A percentile compares a stretch with the other conserved stretches of the same genome.
These are phyloP conservation scores for Epichloe sp. DNA, from an alignment of 2,329 filamentous ascomycete species.

Conservation along the genomic window DNA sequence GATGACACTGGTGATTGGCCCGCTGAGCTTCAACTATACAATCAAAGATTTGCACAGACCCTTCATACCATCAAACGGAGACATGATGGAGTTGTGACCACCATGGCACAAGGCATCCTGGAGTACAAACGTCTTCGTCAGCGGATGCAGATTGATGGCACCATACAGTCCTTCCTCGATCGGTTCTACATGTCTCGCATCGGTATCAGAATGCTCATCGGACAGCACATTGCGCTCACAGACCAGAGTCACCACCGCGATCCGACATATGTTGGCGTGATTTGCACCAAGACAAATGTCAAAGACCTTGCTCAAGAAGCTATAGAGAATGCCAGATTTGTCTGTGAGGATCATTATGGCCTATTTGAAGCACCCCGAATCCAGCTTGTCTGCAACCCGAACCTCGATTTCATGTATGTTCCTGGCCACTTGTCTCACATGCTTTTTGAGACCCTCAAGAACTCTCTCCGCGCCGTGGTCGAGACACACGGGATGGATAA, in stretches of 20 bases:
- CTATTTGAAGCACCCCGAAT: conserved; percentile 94
- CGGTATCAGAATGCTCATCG: conserved; percentile 97
- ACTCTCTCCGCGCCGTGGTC: conserved; percentile 91
- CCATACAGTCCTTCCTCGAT: conserved; percentile 94
- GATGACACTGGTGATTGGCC: conserved; percentile 87
- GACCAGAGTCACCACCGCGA: conserved; percentile 84
- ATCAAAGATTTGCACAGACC: conserved; percentile 76
- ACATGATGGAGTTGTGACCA: conserved; percentile 95
- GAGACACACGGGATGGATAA: conserved; percentile 91
- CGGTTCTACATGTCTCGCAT: conserved; percentile 99
- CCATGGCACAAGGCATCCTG: conserved; percentile 92
- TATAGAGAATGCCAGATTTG: conserved; percentile 97
- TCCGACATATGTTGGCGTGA: conserved; percentile 93
- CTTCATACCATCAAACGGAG: conserved; percentile 89
- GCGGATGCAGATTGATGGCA: conserved; percentile 95
- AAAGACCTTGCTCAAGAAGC: conserved; percentile 89
- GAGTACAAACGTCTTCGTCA: conserved; percentile 96
- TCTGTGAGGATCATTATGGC: conserved; percentile 97
- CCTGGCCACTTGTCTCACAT: conserved; percentile 98
- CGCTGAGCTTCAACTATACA: conserved; percentile 87
- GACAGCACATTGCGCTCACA: conserved; percentile 92
- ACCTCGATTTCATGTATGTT: conserved; percentile 98
- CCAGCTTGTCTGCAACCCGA: conserved; percentile 86
- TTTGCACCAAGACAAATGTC: conserved; percentile 97
- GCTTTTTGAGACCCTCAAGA: conserved; percentile 98